These are phyloP conservation scores for Pestalotiopsis sp. DNA, from an alignment of 2,329 filamentous ascomycete species.

Conservation along the genomic window DNA sequence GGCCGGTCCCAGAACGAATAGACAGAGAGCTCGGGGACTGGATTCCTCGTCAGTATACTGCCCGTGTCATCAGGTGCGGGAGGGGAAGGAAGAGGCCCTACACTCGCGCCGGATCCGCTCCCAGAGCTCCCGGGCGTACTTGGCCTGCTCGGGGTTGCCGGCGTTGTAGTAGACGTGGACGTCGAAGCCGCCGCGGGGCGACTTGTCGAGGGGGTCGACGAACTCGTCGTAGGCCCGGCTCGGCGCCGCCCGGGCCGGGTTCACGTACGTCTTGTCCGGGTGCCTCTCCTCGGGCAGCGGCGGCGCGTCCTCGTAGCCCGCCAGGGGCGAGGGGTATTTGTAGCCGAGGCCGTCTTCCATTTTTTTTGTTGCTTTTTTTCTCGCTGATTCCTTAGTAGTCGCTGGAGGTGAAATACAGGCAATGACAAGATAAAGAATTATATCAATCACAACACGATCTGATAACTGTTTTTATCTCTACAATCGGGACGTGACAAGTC, in stretches of 20 bases:
- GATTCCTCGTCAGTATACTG: no score
- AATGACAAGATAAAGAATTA: no score
- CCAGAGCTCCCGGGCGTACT: conserved; percentile 74
- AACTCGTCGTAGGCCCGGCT: conserved; percentile 76
- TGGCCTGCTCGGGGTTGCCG: conserved; percentile 60
- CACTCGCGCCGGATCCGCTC: conserved; percentile 81
- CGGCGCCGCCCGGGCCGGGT: conserved; percentile 60
- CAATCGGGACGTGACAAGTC: background rate
- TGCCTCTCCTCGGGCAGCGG: conserved; percentile 60
- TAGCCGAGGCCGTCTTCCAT: conserved; percentile 1
- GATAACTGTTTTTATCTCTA: background rate
- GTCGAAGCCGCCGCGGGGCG: conserved; percentile 74
- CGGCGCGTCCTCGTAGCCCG: conserved; percentile 58
- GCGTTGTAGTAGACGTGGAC: conserved; percentile 84
- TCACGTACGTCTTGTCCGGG: conserved; percentile 76
- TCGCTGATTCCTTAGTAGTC: no score
- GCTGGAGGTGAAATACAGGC: no score
- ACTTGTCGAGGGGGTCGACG: conserved; percentile 67
- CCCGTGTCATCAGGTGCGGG: no score
- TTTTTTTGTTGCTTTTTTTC: background rate
- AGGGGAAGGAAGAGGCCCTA: no score
- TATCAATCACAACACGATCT: background rate
- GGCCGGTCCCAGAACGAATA: conserved; percentile 78
- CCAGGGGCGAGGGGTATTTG: conserved; percentile 56
- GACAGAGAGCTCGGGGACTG: conserved; percentile 83